phyloP scores from a whole-genome alignment of 805 yeast genomes.

The Nakazawaea ernobii region DNA sequence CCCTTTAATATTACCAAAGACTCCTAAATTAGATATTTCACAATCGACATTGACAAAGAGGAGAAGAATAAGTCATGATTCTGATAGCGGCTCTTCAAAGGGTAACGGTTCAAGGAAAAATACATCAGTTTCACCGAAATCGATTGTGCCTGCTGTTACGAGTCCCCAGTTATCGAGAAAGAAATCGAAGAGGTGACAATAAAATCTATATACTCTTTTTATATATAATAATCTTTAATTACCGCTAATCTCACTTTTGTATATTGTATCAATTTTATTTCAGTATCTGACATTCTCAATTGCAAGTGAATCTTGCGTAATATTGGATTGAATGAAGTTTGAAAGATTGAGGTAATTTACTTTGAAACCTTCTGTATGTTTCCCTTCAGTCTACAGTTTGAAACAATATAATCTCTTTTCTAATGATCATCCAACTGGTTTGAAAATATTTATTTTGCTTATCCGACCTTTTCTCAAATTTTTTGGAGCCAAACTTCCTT shows the following conservation, averaged over 20 bases:
- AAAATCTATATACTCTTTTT: not conserved
- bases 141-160: not conserved
- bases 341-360: no score
- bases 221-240: not conserved
- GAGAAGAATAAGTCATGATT: constrained; percentile 19
- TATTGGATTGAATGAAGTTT: no score
- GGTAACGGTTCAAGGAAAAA: constrained; percentile 1
- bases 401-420: no score
- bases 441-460: no score
- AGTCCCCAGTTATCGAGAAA: constrained; percentile 5
- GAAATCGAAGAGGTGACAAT: not conserved
- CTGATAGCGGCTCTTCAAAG: not conserved
- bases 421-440: no score
- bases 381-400: no score
- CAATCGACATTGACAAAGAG: constrained; percentile 29
- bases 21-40: constrained; percentile 23
- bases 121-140: constrained; percentile 9
- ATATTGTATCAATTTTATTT: not conserved
- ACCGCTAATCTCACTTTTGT: not conserved
- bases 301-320: no score
- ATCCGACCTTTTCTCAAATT: no score
- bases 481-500: no score
- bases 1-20: constrained; percentile 14
- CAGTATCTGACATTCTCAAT: no score
- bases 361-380: no score